A percentile compares a stretch with the other conserved stretches of the same genome.
phyloP scores from a whole-genome alignment of 176 grass and related monocot genomes.

The Carex parvula region DNA sequence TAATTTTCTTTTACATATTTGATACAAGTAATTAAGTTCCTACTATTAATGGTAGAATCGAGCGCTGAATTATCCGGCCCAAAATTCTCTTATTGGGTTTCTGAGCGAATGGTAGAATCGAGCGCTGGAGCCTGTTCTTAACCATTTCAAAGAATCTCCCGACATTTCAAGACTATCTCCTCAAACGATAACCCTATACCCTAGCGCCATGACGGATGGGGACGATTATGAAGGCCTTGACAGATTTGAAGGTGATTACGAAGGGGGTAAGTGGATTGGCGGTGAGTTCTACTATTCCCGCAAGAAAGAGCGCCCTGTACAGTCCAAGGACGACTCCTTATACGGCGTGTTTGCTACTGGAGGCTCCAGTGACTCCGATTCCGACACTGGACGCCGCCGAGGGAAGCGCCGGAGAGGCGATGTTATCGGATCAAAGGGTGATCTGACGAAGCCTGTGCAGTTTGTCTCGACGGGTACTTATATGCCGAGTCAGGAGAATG shows the following conservation, averaged over 20 bases:
- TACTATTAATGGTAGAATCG: too few relatives aligned
- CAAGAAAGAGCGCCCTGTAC: constrained; percentile 46
- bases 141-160: too few relatives aligned
- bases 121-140: too few relatives aligned
- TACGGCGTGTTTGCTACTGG: constrained; percentile 37
- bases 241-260: constrained; percentile 64
- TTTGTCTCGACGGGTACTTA: constrained; percentile 13
- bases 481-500: constrained; percentile 23
- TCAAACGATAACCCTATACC: not conserved
- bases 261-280: constrained; percentile 59
- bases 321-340: constrained; percentile 61
- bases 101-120: too few relatives aligned
- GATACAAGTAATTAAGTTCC: too few relatives aligned
- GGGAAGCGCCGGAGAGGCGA: constrained; percentile 8
- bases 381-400: constrained; percentile 15
- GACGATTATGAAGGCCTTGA: constrained; percentile 63
- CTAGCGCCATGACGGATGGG: constrained; percentile 54
- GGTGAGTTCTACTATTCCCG: constrained; percentile 66
- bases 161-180: too few relatives aligned
- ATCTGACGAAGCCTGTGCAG: constrained; percentile 24
- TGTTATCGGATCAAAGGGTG: constrained; percentile 6
- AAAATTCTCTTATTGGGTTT: too few relatives aligned
- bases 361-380: constrained; percentile 28
- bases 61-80: too few relatives aligned
- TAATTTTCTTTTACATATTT: too few relatives aligned